Evolutionary conservation across 2,329 filamentous ascomycete genomes (phyloP), one percentile per base, ranked within the genome.

Genomic region (Chaetoscypha palmicola): DNA sequence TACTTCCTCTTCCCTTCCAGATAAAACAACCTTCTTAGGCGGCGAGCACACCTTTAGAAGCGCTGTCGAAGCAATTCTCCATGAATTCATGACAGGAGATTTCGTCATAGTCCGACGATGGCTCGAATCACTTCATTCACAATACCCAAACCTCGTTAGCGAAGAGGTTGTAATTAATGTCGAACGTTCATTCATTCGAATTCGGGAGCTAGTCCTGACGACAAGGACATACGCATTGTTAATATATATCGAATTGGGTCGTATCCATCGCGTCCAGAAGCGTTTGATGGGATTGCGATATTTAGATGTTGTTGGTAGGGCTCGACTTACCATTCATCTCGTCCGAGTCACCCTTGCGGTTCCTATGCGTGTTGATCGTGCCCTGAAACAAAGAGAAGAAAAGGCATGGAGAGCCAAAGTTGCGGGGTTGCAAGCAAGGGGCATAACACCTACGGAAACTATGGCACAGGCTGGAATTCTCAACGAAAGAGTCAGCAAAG

Each of bases 41-140:
- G 62, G 61, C 41, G 62, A 66, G 37, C 56, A 64, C 40, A 64
- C 64, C 1, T 66, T 66, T 42, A 59, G 59, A 26, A 57, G 57
- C 21, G 63, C 64, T 1, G 64, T 66, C 23, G 61, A 63, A 38
- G 57, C 60, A 14, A 61, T 67, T 31, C 54, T 66, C 4, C 57
- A 64, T 12, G 64, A 67, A 50, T 66, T 67, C 38, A 61, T 67
- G 45, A 62, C 59, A 9, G 64, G 64, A 1, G 64, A 66, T 50
- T 66, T 67, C 44, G 55, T 56, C 2, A 55, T 65, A 11, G 63
- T 67, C 17, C 55, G 64, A 39, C 49, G 57, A 45, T 60, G 61
- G 43, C 57, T 67, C 3, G 59, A 62, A 49, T 56, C 59, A 9
- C 48, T 66, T 4, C 58, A 62, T 34, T 41, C 55, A 5, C 62